Conservation (phyloP, 2,329 filamentous ascomycete genomes). For the Beauveria sp. region DNA sequence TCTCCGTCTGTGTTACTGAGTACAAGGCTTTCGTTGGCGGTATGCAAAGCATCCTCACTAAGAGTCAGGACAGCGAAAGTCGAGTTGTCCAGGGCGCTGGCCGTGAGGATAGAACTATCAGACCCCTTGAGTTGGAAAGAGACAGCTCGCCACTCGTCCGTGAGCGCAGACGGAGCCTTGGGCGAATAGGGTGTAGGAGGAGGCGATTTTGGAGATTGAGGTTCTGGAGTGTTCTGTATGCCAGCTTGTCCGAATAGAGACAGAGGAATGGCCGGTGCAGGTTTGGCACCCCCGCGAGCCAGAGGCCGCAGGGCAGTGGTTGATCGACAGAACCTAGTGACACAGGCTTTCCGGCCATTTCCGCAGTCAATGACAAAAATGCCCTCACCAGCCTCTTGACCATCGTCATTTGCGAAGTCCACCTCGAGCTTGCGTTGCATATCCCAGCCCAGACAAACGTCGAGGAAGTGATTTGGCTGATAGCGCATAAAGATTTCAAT, state of each 20-base stretch:
- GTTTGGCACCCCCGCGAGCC: not conserved
- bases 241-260: conserved; percentile 9
- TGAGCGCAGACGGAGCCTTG: conserved; percentile 7
- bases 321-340: conserved; percentile 38
- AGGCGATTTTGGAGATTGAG: conserved; percentile 17
- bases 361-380: conserved; percentile 70
- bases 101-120: conserved; percentile 55
- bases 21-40: conserved; percentile 41
- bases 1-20: conserved; percentile 34
- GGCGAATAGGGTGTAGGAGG: conserved; percentile 19
- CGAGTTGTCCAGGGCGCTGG: conserved; percentile 67
- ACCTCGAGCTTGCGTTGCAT: conserved; percentile 82
- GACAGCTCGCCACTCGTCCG: conserved; percentile 25
- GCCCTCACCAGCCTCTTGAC: conserved; percentile 66
- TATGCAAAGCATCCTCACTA: conserved; percentile 65
- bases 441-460: conserved; percentile 78
- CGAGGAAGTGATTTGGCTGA: conserved; percentile 70
- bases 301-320: not conserved
- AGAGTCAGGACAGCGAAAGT: conserved; percentile 61
- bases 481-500: conserved; percentile 69
- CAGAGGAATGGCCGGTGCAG: not conserved
- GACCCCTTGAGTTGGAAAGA: conserved; percentile 46
- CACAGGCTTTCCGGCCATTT: conserved; percentile 37
- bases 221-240: conserved; percentile 12
- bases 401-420: conserved; percentile 79